Base-by-base conservation (phyloP, 2,329 filamentous ascomycete genomes). In the Fusarium liriodendri region DNA sequence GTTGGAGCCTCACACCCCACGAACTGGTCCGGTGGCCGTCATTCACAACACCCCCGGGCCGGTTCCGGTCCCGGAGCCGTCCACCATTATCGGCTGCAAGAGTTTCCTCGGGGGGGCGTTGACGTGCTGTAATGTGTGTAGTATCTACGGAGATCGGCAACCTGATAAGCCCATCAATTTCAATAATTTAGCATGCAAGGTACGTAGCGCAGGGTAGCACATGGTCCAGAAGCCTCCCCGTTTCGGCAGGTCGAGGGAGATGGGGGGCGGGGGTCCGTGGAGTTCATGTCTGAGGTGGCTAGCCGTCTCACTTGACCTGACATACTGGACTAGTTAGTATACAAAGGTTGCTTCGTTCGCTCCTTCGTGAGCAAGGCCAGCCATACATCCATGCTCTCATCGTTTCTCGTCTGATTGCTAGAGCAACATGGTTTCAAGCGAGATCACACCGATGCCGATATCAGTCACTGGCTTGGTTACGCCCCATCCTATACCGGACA, bases 41-140 rank as follows among this genome's bases (percentile, higher is more conserved):
- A 57, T 70, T 73, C 45, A 45, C 62, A 47, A 40, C 25, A 55
- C 42, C 58, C 58, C 76, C 76, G 76, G 76, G 54, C 76, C 76
- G 76, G 76, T 77, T 64, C 76, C 75, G 76, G 67, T 66, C 57
- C 69, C 73, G 75, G 71, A 73, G 62, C 72, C 68, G 73, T 72
- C 68, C 65, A 62, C 40, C n/a, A 40, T 52, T 66, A 32, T 70
- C 61, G 52, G 58, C 35, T 47, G 57, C 27, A 18, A 72, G 47
- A 62, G 37, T 35, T 25, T 40, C 64, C 37, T 64, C 37, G 62
- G 10, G 57, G 45, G 50, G 27, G 47, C 35, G 58, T 54, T 62
- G 45, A 59, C 18, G 42, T 42, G 16, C 42, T 33, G 60, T 63
- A 47, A 18, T 47, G 14, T 11, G 42, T 45, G 42, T 45, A 27